Evolutionary conservation across 495 filamentous ascomycete genomes (phyloP), one percentile per base, ranked within the genome.

Genomic region (Penicillium arizonense): DNA sequence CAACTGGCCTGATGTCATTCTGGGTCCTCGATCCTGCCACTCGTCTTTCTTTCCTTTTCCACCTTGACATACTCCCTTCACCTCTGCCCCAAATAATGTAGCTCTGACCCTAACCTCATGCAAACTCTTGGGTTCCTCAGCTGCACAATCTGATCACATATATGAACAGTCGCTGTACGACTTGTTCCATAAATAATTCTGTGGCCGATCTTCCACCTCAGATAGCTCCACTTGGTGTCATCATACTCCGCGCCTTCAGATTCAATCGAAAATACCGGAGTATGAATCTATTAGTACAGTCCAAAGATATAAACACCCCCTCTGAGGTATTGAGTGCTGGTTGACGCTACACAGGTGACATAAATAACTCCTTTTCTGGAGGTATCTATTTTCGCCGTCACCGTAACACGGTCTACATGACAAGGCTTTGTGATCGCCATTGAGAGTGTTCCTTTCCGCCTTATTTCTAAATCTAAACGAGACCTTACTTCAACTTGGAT

Each of bases 1-100:
- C 33, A 57, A 36, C 36, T 40, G 40, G 32, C 50, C 57, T 64
- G 58, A 64, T 62, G 61, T 64, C 61, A 64, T 64, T 55, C 54
- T 64, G 58, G 58, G 51, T 14, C 43, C 11, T 38, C n/a, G 32
- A 41, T 30, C 8, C 28, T 10, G 5, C 47, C 54, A 48, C 51
- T 44, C 50, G 50, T 47, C 48, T 23, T 23, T 50, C 49, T 52
- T 57, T 42, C 8, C 28, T 30, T 30, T 30, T 10, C 28, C 28
- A 7, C 28, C 28, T 30, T 5, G 5, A 6, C 23, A 24, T 41
- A 10, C 16, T 7, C 39, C 20, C 20, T 3, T 44, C n/a, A 28
- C 9, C 38, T 11, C 9, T 23, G n/a, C 11, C 10, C n/a, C 48
- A 18, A 0, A 4, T 24, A 24, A 24, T 6, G 23, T 24, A 30